A percentile compares a stretch with the other conserved stretches of the same genome.
These are phyloP conservation scores for Mycena metata DNA, from an alignment of 768 basidiomycete genomes.

Conservation along the genomic window DNA sequence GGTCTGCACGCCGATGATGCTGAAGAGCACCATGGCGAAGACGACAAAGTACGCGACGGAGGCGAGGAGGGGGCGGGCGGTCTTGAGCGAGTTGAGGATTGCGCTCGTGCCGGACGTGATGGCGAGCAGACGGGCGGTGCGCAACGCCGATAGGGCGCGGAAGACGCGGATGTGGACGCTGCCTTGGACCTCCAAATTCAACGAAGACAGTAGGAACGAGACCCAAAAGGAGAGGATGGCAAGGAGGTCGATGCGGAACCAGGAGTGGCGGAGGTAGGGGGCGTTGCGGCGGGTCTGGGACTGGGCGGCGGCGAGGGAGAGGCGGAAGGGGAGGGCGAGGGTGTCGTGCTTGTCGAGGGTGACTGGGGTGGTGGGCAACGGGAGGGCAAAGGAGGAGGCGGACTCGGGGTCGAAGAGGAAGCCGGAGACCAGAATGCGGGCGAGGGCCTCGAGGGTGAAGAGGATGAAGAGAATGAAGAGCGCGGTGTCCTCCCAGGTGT, in stretches of 20 bases:
- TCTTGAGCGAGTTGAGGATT: slow-evolving; percentile 93
- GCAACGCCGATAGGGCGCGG: slow-evolving; percentile 87
- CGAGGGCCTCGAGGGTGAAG: slow-evolving; percentile 90
- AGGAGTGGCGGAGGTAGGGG: slow-evolving; percentile 93
- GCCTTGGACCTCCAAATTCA: slow-evolving; percentile 73
- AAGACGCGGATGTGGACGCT: slow-evolving; percentile 86
- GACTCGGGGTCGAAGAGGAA: slow-evolving; percentile 89
- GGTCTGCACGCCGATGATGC: slow-evolving; percentile 94
- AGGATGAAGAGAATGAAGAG: slow-evolving; percentile 87
- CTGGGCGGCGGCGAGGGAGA: slow-evolving; percentile 68
- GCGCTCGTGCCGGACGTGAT: slow-evolving; percentile 95
- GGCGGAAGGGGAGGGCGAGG: slow-evolving; percentile 72
- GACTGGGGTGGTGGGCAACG: slow-evolving; percentile 46
- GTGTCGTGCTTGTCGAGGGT: slow-evolving; percentile 53
- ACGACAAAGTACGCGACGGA: slow-evolving; percentile 92
- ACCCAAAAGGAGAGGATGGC: slow-evolving; percentile 93
- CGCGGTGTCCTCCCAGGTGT: slow-evolving; percentile 88
- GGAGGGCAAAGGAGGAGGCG: slow-evolving; percentile 57
- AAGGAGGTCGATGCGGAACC: slow-evolving; percentile 91
- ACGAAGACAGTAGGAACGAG: slow-evolving; percentile 76
- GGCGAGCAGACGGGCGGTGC: slow-evolving; percentile 85
- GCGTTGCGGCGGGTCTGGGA: slow-evolving; percentile 75
- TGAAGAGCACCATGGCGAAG: slow-evolving; percentile 90
- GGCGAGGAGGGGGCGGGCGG: slow-evolving; percentile 88
- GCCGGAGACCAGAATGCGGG: slow-evolving; percentile 91